Conservation (phyloP, 257 asterid genomes). For the Paulownia fortunei region DNA sequence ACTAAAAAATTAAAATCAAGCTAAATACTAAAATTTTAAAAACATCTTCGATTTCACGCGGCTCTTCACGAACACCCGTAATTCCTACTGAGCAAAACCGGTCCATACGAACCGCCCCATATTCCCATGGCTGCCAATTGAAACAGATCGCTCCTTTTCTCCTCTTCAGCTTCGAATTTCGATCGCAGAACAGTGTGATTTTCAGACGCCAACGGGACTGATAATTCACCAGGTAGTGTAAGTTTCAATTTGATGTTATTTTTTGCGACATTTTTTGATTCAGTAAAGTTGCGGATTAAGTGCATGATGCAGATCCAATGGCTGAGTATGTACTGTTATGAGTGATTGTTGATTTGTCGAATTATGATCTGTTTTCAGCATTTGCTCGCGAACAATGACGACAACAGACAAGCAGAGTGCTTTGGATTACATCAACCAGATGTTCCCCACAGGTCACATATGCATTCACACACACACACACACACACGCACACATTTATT, state of each 20-base stretch:
- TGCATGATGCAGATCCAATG: slow-evolving; percentile 40
- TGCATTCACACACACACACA: not conserved
- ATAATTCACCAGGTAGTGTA: slow-evolving; percentile 31
- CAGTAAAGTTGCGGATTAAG: slow-evolving; percentile 26
- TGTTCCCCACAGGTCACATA: slow-evolving; percentile 86
- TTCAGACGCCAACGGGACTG: slow-evolving; percentile 30
- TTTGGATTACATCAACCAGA: slow-evolving; percentile 94
- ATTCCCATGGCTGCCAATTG: not conserved
- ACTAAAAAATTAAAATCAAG: too few relatives aligned
- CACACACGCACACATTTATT: not conserved
- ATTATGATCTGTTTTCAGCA: slow-evolving; percentile 30
- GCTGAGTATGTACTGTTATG: slow-evolving; percentile 27
- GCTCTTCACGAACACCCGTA: too few relatives aligned
- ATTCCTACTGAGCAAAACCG: not conserved
- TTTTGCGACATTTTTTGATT: slow-evolving; percentile 22
- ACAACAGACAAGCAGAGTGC: slow-evolving; percentile 79
- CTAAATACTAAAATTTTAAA: too few relatives aligned
- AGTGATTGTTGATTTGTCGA: slow-evolving; percentile 22
- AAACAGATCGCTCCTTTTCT: slow-evolving; percentile 9
- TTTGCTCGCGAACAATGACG: slow-evolving; percentile 54
- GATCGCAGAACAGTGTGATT: slow-evolving; percentile 28
- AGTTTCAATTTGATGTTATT: slow-evolving; percentile 19
- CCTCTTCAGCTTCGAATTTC: slow-evolving; percentile 11
- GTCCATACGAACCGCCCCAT: slow-evolving; percentile 23
- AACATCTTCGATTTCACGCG: too few relatives aligned